Base-by-base conservation (phyloP, 257 asterid genomes). In the Cruciata laevipes region DNA sequence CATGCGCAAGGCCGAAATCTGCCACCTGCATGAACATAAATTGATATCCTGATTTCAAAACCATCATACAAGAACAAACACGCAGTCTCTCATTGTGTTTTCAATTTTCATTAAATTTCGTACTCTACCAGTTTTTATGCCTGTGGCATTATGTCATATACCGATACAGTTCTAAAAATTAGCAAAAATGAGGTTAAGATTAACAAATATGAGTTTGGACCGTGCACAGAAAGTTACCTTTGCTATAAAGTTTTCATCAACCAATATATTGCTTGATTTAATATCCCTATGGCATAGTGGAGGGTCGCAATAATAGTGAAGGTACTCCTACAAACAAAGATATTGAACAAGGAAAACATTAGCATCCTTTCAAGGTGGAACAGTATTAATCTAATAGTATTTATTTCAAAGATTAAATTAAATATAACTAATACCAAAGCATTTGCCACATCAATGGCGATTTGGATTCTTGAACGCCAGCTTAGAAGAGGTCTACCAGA, bases 261-360 rank as follows among this genome's bases (percentile, higher is more conserved):
- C 84, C 66, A 94, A 76, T 77, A 90, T 90, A 68, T 94, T 88
- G 90, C 99, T 90, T 1, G 99, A 88, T 76, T 90, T 94, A 10
- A 94, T 84, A 76, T 94, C 97, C 79, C 99, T 81, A 66, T 94
- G 97, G 86, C 96, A 94, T 78, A 90, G 78, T 61, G 99, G 95
- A 72, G 97, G 99, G 35, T 90, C 80, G 67, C 99, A 94, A 61
- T 94, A 94, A 72, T 85, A 91, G 82, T 94, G 98, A 66, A 94
- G 96, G 75, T 90, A 94, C 75, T 94, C 99, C 99, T 94, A 79
- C 86, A 78, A 44, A 72, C 51, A 72, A 73, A 71, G 60, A 70
- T 44, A 68, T 58, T 42, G 53, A 57, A 20, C 71, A 14, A 67
- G 59, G 25, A 57, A 49, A 61, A 66, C 25, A 59, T 32, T n/a